Evolutionary conservation across 2,329 filamentous ascomycete genomes (phyloP), one percentile per base, ranked within the genome.

Genomic region (Pseudogymnoascus sp.): DNA sequence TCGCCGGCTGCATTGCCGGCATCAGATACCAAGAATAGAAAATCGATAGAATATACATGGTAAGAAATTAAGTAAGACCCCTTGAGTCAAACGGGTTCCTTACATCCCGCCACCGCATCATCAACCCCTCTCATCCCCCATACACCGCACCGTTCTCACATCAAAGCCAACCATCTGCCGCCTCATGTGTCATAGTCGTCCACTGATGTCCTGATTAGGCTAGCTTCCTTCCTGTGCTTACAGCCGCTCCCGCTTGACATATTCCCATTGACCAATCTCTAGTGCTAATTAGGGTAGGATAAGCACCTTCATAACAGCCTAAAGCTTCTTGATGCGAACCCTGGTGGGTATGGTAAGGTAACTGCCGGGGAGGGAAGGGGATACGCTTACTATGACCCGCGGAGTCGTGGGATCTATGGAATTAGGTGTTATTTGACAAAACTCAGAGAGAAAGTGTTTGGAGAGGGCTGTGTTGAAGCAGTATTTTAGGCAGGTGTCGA

Each of bases 401-500:
- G 23, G 21, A 50, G 44, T 28, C 14, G 12, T 28, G 21, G 44
- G 23, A 50, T 28, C 12, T n/a, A 50, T 23, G 7, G n/a, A 5
- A 7, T 50, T 50, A 2, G 38, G 12, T 4, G 23, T 50, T n/a
- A 31, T 10, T 11, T 2, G 23, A 4, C 1, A 16, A 11, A 28
- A 28, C 10, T 4, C 12, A 53, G 12, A 4, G 18, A 50, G 12
- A 50, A 21, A 3, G 8, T 12, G 4, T 44, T 21, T 21, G 38
- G 11, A 12, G 16, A 12, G 18, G 40, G 16, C 8, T 72, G 90
- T 93, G 18, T 78, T 99, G 70, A 99, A 99, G 79, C 93, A 97
- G 75, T 99, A 97, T 74, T 96, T 99, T 84, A 86, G 95, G 69
- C 95, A 93, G 76, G 81, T 97, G 37, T 95, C 95, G 0, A 89